phyloP scores from a whole-genome alignment of 495 filamentous ascomycete genomes.

The Aspergillus ostianus region DNA sequence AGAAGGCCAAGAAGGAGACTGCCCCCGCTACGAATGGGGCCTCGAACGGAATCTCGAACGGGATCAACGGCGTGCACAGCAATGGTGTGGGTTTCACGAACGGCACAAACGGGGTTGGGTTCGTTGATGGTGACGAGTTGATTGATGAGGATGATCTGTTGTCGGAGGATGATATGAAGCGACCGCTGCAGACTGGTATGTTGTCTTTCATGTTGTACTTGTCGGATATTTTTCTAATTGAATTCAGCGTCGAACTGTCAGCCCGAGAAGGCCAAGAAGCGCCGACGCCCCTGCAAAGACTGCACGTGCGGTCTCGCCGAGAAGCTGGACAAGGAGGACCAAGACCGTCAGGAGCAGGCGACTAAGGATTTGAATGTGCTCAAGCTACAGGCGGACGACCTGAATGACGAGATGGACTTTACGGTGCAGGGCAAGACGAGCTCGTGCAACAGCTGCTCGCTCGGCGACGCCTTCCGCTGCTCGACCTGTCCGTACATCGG shows the following conservation, averaged over 20 bases:
- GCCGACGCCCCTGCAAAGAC: slow-evolving; percentile 93
- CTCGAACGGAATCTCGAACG: slow-evolving; percentile 57
- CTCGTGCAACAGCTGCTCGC: slow-evolving; percentile 85
- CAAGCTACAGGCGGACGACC: slow-evolving; percentile 75
- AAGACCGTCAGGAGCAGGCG: slow-evolving; percentile 60
- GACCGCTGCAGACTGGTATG: slow-evolving; percentile 74
- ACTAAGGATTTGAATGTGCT: slow-evolving; percentile 57
- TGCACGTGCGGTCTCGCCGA: slow-evolving; percentile 90
- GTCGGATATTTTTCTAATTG: background rate
- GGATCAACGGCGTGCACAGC: slow-evolving; percentile 43
- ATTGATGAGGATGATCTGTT: slow-evolving; percentile 89
- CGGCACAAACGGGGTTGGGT: slow-evolving; percentile 4
- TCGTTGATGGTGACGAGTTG: slow-evolving; percentile 62
- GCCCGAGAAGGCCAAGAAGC: slow-evolving; percentile 81
- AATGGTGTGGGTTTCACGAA: slow-evolving; percentile 45
- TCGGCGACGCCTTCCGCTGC: slow-evolving; percentile 69
- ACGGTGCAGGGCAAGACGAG: slow-evolving; percentile 94
- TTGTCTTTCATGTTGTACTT: slow-evolving; percentile 13
- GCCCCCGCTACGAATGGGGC: slow-evolving; percentile 22
- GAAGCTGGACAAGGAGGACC: slow-evolving; percentile 77
- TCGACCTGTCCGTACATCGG: slow-evolving; percentile 89
- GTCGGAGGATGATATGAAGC: slow-evolving; percentile 73
- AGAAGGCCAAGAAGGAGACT: slow-evolving; percentile 46
- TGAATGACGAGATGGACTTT: slow-evolving; percentile 79
- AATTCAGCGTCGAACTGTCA: slow-evolving; percentile 72